Percentiles rank a stretch among this genome's conserved stretches.
Evolutionary conservation across 2,329 filamentous ascomycete species (phyloP).

Genomic region (Penicillium hordei): DNA sequence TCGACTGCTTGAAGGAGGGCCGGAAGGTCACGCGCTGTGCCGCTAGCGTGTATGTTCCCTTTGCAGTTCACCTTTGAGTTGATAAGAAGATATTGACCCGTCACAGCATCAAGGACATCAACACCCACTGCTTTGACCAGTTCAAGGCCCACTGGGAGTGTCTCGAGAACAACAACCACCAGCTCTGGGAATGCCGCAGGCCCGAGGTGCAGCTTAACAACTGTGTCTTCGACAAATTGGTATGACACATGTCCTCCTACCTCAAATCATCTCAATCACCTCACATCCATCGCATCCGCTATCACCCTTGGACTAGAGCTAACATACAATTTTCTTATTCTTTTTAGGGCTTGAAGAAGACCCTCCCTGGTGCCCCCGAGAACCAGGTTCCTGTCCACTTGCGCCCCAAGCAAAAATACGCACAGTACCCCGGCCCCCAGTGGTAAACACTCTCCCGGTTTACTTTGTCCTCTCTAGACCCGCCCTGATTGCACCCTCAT

Average conservation of each 20-base stretch:
- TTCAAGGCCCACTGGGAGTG: slow-evolving; percentile 96
- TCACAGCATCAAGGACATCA: slow-evolving; percentile 84
- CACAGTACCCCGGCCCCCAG: slow-evolving; percentile 41
- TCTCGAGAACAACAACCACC: slow-evolving; percentile 95
- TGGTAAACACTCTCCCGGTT: slow-evolving; percentile 28
- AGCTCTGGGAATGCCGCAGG: slow-evolving; percentile 91
- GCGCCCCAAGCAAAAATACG: slow-evolving; percentile 54
- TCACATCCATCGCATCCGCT: background rate
- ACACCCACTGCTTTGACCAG: slow-evolving; percentile 86
- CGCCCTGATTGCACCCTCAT: slow-evolving; percentile 10
- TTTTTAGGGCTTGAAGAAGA: slow-evolving; percentile 73
- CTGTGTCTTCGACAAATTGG: slow-evolving; percentile 94
- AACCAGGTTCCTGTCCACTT: slow-evolving; percentile 72
- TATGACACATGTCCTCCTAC: slow-evolving; percentile 50
- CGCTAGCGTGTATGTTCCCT: slow-evolving; percentile 77
- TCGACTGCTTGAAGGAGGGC: slow-evolving; percentile 94
- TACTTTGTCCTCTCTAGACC: slow-evolving; percentile 10
- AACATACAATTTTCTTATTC: slow-evolving; percentile 3
- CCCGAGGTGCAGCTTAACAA: slow-evolving; percentile 87
- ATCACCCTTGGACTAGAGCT: background rate
- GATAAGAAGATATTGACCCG: background rate
- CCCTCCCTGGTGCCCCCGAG: slow-evolving; percentile 70
- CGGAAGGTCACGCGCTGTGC: slow-evolving; percentile 95
- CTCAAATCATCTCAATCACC: background rate
- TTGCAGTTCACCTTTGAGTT: background rate